A percentile compares a stretch with the other conserved stretches of the same genome.
These are phyloP conservation scores for Solanum arcanum DNA, from an alignment of 257 asterid species.

Conservation along the genomic window DNA sequence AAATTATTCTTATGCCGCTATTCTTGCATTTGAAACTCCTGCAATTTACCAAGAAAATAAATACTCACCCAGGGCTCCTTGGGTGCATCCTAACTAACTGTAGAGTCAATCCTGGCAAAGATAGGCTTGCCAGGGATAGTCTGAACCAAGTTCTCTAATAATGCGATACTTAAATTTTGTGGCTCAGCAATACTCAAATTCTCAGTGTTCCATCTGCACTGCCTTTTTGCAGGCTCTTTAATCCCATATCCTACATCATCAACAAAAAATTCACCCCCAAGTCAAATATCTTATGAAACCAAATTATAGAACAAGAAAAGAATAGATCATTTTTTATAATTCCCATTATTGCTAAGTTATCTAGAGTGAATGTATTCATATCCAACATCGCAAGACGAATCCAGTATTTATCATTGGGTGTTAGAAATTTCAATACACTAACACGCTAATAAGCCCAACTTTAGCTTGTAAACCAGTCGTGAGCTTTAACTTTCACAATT, in stretches of 20 bases:
- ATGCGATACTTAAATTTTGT: background rate
- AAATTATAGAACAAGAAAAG: background rate
- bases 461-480: background rate
- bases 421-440: background rate
- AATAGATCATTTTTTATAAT: background rate
- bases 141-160: background rate
- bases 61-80: slow-evolving; percentile 17
- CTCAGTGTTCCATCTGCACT: slow-evolving; percentile 15
- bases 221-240: slow-evolving; percentile 19
- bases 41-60: background rate
- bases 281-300: background rate
- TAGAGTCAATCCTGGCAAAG: background rate
- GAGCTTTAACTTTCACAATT: background rate
- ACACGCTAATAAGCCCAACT: background rate
- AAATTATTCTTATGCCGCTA: background rate
- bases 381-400: background rate
- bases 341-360: background rate
- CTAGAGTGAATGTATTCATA: background rate
- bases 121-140: background rate
- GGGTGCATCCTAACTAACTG: background rate
- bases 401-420: background rate
- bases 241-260: slow-evolving; percentile 5
- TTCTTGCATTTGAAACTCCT: background rate
- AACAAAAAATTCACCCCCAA: background rate
- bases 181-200: background rate